Conservation (phyloP, 176 grass and related monocot genomes). For the Avena atlantica region DNA sequence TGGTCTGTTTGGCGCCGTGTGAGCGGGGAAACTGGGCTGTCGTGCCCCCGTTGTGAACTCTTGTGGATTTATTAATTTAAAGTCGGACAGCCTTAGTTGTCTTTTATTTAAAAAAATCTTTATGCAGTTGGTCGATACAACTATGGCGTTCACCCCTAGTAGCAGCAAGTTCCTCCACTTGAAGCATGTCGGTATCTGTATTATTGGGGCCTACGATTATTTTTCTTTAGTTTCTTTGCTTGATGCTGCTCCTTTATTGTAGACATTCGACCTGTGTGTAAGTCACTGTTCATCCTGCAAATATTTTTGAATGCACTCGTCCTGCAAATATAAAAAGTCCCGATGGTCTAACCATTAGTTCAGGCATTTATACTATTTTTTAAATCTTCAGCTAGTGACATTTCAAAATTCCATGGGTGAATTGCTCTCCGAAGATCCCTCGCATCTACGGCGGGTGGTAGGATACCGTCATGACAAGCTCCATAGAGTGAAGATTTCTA, state of each 20-base stretch:
- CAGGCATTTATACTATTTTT: not conserved
- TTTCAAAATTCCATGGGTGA: no score
- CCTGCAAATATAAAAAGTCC: not conserved
- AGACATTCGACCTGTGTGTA: not conserved
- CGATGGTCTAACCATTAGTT: not conserved
- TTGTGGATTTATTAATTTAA: no score
- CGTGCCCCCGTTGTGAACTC: no score
- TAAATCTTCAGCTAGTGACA: no score
- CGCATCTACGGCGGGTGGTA: not conserved
- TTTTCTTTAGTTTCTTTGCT: conserved; percentile 6
- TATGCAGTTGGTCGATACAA: not conserved
- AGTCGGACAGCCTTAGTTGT: no score
- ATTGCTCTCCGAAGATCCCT: not conserved
- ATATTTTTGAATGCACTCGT: not conserved
- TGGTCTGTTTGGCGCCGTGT: no score
- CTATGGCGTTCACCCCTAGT: not conserved
- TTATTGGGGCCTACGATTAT: not conserved
- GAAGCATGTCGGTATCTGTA: not conserved
- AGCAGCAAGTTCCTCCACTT: conserved; percentile 15
- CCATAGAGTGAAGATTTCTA: not conserved
- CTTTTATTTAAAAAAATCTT: no score
- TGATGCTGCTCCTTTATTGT: not conserved
- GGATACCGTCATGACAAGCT: not conserved
- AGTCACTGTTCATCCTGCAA: not conserved
- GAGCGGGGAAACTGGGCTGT: no score